A percentile compares a stretch with the other conserved stretches of the same genome.
phyloP scores from a whole-genome alignment of 139 green algal species.

The Chlamydomonas eustigma region DNA sequence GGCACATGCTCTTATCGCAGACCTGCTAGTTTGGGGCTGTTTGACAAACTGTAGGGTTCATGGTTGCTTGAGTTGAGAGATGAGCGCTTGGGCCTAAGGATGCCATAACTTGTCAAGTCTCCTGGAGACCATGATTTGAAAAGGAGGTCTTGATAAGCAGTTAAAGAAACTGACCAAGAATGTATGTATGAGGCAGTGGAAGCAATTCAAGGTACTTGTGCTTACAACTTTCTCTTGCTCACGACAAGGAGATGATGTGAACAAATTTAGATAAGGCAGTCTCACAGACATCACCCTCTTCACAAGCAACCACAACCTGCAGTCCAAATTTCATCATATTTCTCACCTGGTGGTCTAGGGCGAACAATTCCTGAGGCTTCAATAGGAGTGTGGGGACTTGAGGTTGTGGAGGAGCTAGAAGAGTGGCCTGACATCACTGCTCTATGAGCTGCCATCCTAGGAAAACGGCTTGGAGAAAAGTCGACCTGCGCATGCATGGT shows the following conservation, averaged over 20 bases:
- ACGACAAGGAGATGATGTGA: not conserved
- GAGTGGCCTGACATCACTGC: not conserved
- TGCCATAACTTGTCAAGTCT: too few species aligned
- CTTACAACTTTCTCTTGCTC: too few species aligned
- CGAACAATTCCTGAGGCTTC: not conserved
- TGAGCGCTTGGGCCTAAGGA: too few species aligned
- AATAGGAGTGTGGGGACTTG: not conserved
- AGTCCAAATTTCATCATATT: not conserved
- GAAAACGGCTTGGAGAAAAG: not conserved
- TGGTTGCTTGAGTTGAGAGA: too few species aligned
- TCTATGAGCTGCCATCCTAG: not conserved
- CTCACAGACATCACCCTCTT: not conserved
- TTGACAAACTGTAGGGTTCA: too few species aligned
- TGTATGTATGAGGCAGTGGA: too few species aligned
- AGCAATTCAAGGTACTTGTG: too few species aligned
- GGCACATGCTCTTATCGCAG: too few species aligned
- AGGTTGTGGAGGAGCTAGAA: not conserved
- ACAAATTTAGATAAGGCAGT: not conserved
- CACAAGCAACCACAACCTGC: not conserved
- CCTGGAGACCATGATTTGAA: too few species aligned
- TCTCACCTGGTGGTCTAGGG: not conserved
- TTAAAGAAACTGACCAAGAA: too few species aligned
- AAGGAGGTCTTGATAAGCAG: too few species aligned
- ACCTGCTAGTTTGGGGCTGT: too few species aligned
- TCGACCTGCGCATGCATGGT: not conserved